Evolutionary conservation across 169 alveolate species (phyloP).

Genomic region (Plasmodium reichenowi): DNA sequence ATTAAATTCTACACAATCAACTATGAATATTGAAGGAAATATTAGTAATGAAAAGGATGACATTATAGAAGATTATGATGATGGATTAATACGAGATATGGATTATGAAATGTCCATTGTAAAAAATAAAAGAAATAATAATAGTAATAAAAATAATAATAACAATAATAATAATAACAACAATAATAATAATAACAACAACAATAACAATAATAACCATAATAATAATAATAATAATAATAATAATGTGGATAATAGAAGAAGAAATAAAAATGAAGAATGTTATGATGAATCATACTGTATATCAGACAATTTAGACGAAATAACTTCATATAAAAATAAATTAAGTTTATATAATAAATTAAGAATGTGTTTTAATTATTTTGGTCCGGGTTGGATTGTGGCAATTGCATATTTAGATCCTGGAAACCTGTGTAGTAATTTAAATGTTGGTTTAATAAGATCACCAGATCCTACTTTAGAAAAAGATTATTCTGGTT

Average conservation of each 20-base stretch:
- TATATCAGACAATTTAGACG: slow-evolving; percentile 20
- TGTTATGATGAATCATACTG: slow-evolving; percentile 19
- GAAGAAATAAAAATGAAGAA: slow-evolving; percentile 5
- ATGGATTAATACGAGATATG: not conserved
- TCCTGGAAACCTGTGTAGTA: slow-evolving; percentile 84
- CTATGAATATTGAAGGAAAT: slow-evolving; percentile 48
- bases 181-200: not conserved
- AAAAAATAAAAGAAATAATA: not conserved
- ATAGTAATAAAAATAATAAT: not conserved
- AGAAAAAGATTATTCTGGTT: slow-evolving; percentile 76
- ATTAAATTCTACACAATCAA: slow-evolving; percentile 58
- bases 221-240: not conserved
- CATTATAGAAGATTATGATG: not conserved
- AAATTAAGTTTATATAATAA: slow-evolving; percentile 14
- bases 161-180: not conserved
- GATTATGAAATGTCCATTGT: not conserved
- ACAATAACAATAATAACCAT: not conserved
- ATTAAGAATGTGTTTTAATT: slow-evolving; percentile 71
- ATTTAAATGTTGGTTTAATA: slow-evolving; percentile 80
- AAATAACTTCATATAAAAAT: not conserved
- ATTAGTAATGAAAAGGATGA: not conserved
- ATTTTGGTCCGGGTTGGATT: slow-evolving; percentile 86
- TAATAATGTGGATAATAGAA: not conserved
- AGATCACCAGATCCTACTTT: slow-evolving; percentile 17
- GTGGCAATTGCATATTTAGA: slow-evolving; percentile 85